These are phyloP conservation scores for Pistacia vera DNA, from an alignment of 345 rosid genomes.

Conservation along the genomic window DNA sequence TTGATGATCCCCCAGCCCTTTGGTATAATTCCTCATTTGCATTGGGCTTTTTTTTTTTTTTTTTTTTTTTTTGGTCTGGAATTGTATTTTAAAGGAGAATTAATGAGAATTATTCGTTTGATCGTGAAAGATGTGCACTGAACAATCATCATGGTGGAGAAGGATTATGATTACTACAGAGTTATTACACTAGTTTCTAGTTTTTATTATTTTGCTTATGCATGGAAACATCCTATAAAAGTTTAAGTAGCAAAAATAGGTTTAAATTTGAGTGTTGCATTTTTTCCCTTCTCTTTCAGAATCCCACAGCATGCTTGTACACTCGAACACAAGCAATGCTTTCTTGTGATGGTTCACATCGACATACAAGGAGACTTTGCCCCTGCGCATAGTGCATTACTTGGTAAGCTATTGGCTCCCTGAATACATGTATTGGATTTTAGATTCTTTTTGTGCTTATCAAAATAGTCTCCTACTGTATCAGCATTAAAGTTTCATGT, in stretches of 20 bases:
- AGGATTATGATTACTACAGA: not conserved
- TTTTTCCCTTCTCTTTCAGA: slow-evolving; percentile 41
- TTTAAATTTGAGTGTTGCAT: not conserved
- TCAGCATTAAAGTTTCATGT: not conserved
- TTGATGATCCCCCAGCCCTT: slow-evolving; percentile 75
- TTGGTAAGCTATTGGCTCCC: slow-evolving; percentile 34
- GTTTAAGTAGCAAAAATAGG: not conserved
- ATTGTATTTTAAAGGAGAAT: too few species aligned
- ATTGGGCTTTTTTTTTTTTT: not conserved
- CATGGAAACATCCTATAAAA: not conserved
- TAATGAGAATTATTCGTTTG: too few species aligned
- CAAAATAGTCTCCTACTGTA: not conserved
- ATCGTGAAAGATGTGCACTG: not conserved
- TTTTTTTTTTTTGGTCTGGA: not conserved
- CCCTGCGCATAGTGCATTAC: slow-evolving; percentile 72
- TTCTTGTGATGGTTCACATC: slow-evolving; percentile 88
- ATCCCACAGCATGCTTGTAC: slow-evolving; percentile 90
- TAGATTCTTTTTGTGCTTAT: not conserved
- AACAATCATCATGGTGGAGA: not conserved
- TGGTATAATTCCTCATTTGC: slow-evolving; percentile 50
- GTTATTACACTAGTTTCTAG: not conserved
- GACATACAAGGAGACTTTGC: slow-evolving; percentile 80
- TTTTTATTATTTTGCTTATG: not conserved
- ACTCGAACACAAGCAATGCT: slow-evolving; percentile 67
- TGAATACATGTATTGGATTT: not conserved